Evolutionary conservation across 1,284 basidiomycete species (phyloP).

Genomic region (Pterulicium gracile): DNA sequence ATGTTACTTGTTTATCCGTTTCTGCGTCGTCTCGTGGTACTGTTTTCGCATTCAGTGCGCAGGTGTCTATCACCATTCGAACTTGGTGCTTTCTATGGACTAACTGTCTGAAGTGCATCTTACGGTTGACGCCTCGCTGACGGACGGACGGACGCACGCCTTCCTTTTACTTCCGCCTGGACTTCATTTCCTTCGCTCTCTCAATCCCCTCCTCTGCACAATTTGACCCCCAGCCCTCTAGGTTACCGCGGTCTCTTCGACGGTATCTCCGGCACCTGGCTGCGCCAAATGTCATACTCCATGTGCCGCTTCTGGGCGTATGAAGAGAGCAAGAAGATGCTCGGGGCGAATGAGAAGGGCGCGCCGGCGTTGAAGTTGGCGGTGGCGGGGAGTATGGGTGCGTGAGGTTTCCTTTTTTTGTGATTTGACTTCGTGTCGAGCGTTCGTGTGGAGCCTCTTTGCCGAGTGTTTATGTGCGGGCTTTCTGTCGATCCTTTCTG

Average conservation of each 20-base stretch:
- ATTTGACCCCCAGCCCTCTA: slow-evolving; percentile 9
- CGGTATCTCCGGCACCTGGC: slow-evolving; percentile 81
- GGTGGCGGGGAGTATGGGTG: slow-evolving; percentile 72
- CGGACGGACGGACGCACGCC: background rate
- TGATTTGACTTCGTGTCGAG: too few relatives aligned
- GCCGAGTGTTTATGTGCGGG: slow-evolving; percentile 8
- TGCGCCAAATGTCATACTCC: slow-evolving; percentile 91
- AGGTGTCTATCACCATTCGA: background rate
- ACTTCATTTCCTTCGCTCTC: background rate
- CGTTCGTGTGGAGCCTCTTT: slow-evolving; percentile 3
- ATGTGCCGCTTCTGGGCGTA: slow-evolving; percentile 91
- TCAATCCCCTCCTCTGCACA: slow-evolving; percentile 1
- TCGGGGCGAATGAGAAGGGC: slow-evolving; percentile 55
- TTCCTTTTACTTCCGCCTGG: background rate
- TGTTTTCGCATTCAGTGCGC: background rate
- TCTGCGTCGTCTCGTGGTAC: background rate
- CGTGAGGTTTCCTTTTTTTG: slow-evolving; percentile 23
- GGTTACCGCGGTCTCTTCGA: slow-evolving; percentile 73
- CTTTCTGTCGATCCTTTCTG: background rate
- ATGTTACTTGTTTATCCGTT: background rate
- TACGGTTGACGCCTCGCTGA: background rate
- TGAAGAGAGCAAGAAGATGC: slow-evolving; percentile 78
- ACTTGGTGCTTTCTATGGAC: too few relatives aligned
- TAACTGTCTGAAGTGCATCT: background rate
- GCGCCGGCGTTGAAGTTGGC: slow-evolving; percentile 76